These are phyloP conservation scores for Penicillium paxilli DNA, from an alignment of 495 filamentous ascomycete genomes.

Conservation along the genomic window DNA sequence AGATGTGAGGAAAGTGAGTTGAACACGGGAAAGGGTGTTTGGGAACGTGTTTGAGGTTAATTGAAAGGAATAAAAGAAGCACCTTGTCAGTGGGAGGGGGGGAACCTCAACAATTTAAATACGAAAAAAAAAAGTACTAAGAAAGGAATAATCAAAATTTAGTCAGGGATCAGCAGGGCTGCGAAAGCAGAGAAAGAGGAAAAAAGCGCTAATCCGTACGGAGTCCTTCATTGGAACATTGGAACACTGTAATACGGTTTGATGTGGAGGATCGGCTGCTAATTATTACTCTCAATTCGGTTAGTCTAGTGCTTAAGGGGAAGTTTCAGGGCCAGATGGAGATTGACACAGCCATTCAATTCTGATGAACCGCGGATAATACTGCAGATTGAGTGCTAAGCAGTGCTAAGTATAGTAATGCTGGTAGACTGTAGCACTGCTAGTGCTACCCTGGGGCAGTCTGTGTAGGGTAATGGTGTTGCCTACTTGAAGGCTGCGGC, in stretches of 20 bases:
- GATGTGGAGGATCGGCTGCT: conserved; percentile 25
- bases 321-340: neutral
- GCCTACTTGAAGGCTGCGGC: conserved; percentile 12
- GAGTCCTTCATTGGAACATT: neutral
- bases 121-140: no score
- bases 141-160: no score
- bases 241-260: neutral
- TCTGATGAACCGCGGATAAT: neutral
- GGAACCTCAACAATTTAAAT: conserved; percentile 10
- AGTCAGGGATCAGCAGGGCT: conserved; percentile 9
- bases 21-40: conserved; percentile 1
- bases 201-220: neutral
- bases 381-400: neutral
- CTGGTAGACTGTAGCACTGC: no score
- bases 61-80: neutral
- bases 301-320: conserved; percentile 7
- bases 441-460: no score
- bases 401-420: conserved; percentile 23
- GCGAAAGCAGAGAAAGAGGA: neutral
- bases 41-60: neutral
- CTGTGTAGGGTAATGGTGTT: conserved; percentile 24
- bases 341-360: neutral
- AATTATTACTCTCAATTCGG: neutral
- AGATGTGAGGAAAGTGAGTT: neutral
- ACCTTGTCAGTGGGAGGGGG: neutral